phyloP scores from a whole-genome alignment of 495 filamentous ascomycete species.

The Xylaria grammica region DNA sequence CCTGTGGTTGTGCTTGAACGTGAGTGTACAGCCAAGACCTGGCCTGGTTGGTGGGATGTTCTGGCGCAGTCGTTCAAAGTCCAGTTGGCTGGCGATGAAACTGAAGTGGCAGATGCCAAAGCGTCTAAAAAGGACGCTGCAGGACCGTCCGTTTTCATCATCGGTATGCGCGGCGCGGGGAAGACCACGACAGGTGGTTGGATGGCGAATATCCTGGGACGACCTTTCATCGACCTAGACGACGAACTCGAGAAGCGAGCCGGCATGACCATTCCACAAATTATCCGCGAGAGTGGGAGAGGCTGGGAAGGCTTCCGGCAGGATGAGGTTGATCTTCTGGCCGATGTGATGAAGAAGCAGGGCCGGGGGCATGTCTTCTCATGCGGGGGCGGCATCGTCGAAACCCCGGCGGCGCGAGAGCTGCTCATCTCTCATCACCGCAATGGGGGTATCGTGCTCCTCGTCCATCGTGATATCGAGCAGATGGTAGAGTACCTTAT shows the following conservation, averaged over 20 bases:
- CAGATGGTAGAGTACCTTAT: slow-evolving; percentile 89
- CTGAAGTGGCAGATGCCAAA: slow-evolving; percentile 40
- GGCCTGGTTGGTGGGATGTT: slow-evolving; percentile 98
- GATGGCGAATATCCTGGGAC: slow-evolving; percentile 74
- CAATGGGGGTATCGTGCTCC: slow-evolving; percentile 83
- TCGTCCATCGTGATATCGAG: slow-evolving; percentile 86
- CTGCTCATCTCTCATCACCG: slow-evolving; percentile 75
- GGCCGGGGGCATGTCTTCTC: slow-evolving; percentile 83
- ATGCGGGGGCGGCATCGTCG: slow-evolving; percentile 92
- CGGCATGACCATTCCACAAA: slow-evolving; percentile 79
- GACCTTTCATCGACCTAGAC: slow-evolving; percentile 87
- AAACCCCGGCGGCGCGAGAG: slow-evolving; percentile 80
- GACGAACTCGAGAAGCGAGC: slow-evolving; percentile 75
- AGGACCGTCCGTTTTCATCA: slow-evolving; percentile 79
- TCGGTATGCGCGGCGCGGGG: slow-evolving; percentile 96
- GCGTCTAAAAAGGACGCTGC: slow-evolving; percentile 45
- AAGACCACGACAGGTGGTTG: slow-evolving; percentile 93
- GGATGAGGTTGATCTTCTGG: slow-evolving; percentile 77
- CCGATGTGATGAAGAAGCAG: slow-evolving; percentile 73
- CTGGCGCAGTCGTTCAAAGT: slow-evolving; percentile 77
- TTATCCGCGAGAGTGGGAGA: slow-evolving; percentile 66
- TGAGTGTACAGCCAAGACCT: slow-evolving; percentile 97
- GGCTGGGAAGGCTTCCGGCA: slow-evolving; percentile 92
- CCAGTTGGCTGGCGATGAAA: slow-evolving; percentile 73
- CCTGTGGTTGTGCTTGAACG: slow-evolving; percentile 83